Evolutionary conservation across 2,329 filamentous ascomycete genomes (phyloP).

Genomic region (Fusarium sarcochroum): DNA sequence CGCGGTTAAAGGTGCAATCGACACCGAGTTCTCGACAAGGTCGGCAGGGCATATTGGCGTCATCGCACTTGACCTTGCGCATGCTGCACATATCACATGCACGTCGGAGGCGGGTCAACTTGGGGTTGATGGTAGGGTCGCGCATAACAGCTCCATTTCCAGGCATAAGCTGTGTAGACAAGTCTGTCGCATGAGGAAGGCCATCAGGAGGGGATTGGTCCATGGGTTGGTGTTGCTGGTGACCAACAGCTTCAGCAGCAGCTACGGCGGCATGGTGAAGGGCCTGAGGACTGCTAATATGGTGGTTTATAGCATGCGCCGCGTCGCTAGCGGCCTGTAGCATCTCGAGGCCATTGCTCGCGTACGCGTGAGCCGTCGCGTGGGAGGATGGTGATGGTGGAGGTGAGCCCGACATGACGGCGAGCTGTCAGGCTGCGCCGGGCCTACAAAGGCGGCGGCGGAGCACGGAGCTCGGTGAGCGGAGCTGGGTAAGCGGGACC

Average conservation of each 20-base stretch:
- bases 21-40: conserved; percentile 70
- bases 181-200: conserved; percentile 40
- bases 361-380: conserved; percentile 59
- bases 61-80: conserved; percentile 74
- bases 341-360: conserved; percentile 62
- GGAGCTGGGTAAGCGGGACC: conserved; percentile 44
- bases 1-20: conserved; percentile 69
- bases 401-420: conserved; percentile 48
- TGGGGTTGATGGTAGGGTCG: conserved; percentile 62
- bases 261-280: conserved; percentile 57
- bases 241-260: conserved; percentile 50
- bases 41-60: conserved; percentile 68
- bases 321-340: conserved; percentile 62
- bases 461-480: conserved; percentile 43
- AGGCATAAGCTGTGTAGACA: conserved; percentile 44
- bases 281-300: conserved; percentile 55
- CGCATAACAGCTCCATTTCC: conserved; percentile 49
- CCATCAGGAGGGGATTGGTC: conserved; percentile 33
- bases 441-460: conserved; percentile 38
- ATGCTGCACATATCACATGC: conserved; percentile 74
- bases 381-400: conserved; percentile 46
- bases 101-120: conserved; percentile 69
- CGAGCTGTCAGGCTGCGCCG: conserved; percentile 28
- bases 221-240: conserved; percentile 42
- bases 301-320: conserved; percentile 53